Base-by-base conservation (phyloP, 2,329 filamentous ascomycete species). In the Rutstroemia sp. region DNA sequence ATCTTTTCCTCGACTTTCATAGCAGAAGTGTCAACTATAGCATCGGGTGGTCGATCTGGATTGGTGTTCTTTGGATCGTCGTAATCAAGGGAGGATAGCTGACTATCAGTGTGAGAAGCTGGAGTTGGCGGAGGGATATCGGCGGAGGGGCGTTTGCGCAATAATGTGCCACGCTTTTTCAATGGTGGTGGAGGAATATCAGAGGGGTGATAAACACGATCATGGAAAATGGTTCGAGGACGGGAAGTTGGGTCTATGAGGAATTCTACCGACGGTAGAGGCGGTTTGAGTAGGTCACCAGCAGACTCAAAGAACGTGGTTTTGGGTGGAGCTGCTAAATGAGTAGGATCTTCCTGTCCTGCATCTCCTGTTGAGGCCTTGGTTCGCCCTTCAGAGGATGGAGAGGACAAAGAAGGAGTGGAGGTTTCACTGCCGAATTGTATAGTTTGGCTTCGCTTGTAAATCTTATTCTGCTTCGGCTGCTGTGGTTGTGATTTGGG, bases 1-100 rank as follows among this genome's bases (percentile, higher is more conserved):
- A 99, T 99, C 73, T 96, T 97, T 71, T 99, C 94, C 71, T 99
- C 94, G 0, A 97, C 91, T 61, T 88, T 90, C 83, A 97, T 92
- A 61, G 75, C 82, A 9, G 85, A 82, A 16, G 73, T 78, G 64
- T 87, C 84, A 2, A 83, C 69, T 0, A 79, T 69, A 7, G 79
- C 74, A 38, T 75, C 70, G 14, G 71, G 67, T 37, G 73, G 71
- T 62, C 74, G 77, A 49, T 76, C 72, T 0, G 76, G 75, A 54
- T 74, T 75, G 2, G 75, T 78, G 57, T 79, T 68, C 16, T 65
- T 64, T 8, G 72, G 74, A 60, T 82, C 79, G 52, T 83, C 79
- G 57, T 81, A 80, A 62, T 82, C 79, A 47, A 71, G 73, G 10
- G 72, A 62, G 12, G 62, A 39, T 73, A 81, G 37, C 70, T 64